Evolutionary conservation across 129 eudicot genomes (phyloP).

Genomic region (Artemisia argyi): DNA sequence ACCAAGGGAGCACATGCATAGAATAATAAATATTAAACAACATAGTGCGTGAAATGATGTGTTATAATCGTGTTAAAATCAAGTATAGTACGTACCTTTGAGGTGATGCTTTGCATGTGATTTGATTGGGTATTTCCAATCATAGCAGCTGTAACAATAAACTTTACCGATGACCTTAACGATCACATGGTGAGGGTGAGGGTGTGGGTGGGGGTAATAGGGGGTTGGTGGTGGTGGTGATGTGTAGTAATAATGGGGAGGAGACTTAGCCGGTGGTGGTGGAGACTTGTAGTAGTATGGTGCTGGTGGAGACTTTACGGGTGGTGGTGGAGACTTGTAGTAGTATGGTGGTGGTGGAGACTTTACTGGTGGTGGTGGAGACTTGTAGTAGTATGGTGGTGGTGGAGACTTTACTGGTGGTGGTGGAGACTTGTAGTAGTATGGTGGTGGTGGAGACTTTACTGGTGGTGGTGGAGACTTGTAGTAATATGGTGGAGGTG

Average conservation of each 20-base stretch:
- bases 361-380: slow-evolving; percentile 23
- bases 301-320: slow-evolving; percentile 37
- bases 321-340: slow-evolving; percentile 42
- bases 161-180: slow-evolving; percentile 55
- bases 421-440: slow-evolving; percentile 33
- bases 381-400: slow-evolving; percentile 27
- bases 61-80: not conserved
- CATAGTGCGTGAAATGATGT: not conserved
- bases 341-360: slow-evolving; percentile 43
- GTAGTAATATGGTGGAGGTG: slow-evolving; percentile 39
- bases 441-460: slow-evolving; percentile 36
- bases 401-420: slow-evolving; percentile 31
- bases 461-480: slow-evolving; percentile 40
- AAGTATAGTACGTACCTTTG: slow-evolving; percentile 41
- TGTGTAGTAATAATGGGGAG: slow-evolving; percentile 40
- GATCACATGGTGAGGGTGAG: slow-evolving; percentile 30
- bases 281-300: slow-evolving; percentile 44
- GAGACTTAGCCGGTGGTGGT: slow-evolving; percentile 39
- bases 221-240: slow-evolving; percentile 61
- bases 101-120: slow-evolving; percentile 66
- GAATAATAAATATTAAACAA: not conserved
- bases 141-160: slow-evolving; percentile 34
- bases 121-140: slow-evolving; percentile 50
- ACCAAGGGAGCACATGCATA: slow-evolving; percentile 13
- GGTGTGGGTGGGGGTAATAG: slow-evolving; percentile 37